Evolutionary conservation across 2,329 filamentous ascomycete genomes (phyloP), one percentile per base, ranked within the genome.

Genomic region (Cordyceps militaris): DNA sequence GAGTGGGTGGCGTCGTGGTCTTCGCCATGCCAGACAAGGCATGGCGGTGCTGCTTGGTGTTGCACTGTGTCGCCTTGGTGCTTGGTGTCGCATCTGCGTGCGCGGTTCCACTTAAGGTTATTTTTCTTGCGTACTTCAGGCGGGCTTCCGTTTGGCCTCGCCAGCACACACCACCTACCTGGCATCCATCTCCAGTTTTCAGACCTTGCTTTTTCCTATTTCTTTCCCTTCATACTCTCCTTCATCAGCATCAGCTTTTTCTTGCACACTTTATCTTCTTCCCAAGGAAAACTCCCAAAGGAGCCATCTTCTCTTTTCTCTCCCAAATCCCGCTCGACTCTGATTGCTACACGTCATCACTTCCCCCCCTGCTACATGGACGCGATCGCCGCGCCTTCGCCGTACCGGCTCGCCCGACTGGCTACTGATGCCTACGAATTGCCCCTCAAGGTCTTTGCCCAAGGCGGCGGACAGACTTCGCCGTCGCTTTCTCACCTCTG

Each of bases 401-500:
- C 78, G 49, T 76, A 75, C 62, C 76, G 78, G 61, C 66, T 78
- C 61, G 66, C 70, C 40, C 66, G 66, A 58, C 61, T 74, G 53
- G 71, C 70, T 26, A 70, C 70, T 60, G 58, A 70, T 66, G 69
- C 71, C 49, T 74, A 74, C 63, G 72, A 78, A 24, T 64, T 74
- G 54, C 74, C 75, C 5, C 65, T 79, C 53, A 68, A 73, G 58
- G 68, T 73, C 14, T 68, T 78, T 48, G 63, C 70, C 43, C 68
- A 71, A 59, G 70, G 70, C 53, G 66, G 73, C 11, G 76, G 81
- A 63, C 75, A 78, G 3, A 74, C 78, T 19, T 86, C 90, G 63
- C 86, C 87, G 14, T 79, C 87, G 54, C 78, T 91, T 62, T 77
- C 76, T 58, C 81, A 91, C 65, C 79, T 96, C 30, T 80, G 85